These are phyloP conservation scores for Monilinia fructicola DNA, from an alignment of 2,329 filamentous ascomycete species.

Conservation along the genomic window DNA sequence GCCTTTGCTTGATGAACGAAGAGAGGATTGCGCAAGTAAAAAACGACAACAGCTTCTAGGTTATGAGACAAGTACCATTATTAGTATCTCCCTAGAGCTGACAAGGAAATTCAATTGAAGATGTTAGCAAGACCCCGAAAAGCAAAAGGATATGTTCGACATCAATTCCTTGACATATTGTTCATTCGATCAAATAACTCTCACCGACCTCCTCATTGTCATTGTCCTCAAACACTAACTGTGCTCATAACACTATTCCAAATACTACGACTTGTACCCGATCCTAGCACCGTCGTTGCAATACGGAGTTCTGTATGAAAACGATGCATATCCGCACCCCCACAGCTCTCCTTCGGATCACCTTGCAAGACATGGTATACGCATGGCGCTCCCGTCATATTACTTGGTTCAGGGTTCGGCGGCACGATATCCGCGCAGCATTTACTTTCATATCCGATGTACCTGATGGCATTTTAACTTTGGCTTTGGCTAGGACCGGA, in stretches of 20 bases:
- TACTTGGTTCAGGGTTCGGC: conserved; percentile 22
- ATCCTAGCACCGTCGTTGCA: conserved; percentile 25
- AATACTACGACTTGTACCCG: not conserved
- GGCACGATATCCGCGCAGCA: conserved; percentile 40
- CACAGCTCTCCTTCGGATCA: conserved; percentile 36
- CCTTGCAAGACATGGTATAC: conserved; percentile 26
- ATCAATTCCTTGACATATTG: not conserved
- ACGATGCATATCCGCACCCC: conserved; percentile 42
- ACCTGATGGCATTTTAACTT: conserved; percentile 35
- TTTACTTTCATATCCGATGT: conserved; percentile 30
- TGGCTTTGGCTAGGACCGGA: conserved; percentile 37
- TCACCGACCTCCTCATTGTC: not conserved
- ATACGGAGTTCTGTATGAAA: too few relatives aligned
- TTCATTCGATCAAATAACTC: not conserved
- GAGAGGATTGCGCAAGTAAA: not conserved
- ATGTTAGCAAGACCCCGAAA: not conserved
- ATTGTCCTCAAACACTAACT: not conserved
- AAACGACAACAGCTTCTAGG: too few relatives aligned
- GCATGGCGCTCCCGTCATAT: conserved; percentile 27
- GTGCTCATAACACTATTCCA: conserved; percentile 7
- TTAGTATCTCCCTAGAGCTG: too few relatives aligned
- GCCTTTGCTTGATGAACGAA: too few relatives aligned
- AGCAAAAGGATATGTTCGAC: not conserved
- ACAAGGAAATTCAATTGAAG: not conserved
- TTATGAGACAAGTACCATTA: not conserved